phyloP scores from a whole-genome alignment of 441 rosid species.

The Rhodomyrtus psidioides region DNA sequence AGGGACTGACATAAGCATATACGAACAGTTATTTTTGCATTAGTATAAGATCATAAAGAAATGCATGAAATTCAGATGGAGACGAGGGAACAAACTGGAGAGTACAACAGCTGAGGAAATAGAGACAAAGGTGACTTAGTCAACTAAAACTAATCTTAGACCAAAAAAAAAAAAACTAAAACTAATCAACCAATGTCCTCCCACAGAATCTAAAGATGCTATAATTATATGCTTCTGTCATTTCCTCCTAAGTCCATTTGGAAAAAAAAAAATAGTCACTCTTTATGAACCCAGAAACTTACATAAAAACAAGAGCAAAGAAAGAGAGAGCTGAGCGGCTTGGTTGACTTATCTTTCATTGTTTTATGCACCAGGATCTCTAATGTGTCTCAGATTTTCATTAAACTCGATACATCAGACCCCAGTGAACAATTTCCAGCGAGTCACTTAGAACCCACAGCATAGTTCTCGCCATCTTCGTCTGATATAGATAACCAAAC shows the following conservation, averaged over 20 bases:
- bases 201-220: neutral
- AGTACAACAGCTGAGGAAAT: slow-evolving; percentile 18
- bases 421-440: neutral
- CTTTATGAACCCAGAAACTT: neutral
- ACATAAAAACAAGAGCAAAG: neutral
- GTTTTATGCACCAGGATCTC: neutral
- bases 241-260: neutral
- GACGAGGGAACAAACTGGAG: slow-evolving; percentile 23
- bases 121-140: slow-evolving; percentile 32
- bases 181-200: neutral
- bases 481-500: neutral
- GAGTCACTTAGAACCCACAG: neutral
- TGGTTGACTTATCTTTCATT: neutral
- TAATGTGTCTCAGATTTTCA: neutral
- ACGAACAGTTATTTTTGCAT: neutral
- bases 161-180: too few species aligned
- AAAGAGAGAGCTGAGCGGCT: neutral
- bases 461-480: neutral
- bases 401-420: neutral
- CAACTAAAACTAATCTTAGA: slow-evolving; percentile 19
- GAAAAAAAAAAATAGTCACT: neutral
- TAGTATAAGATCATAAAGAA: slow-evolving; percentile 20
- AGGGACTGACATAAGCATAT: slow-evolving; percentile 24
- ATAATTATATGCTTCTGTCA: neutral
- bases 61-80: slow-evolving; percentile 13